phyloP scores from a whole-genome alignment of 305 asterid species.

The Fraxinus albicans region DNA sequence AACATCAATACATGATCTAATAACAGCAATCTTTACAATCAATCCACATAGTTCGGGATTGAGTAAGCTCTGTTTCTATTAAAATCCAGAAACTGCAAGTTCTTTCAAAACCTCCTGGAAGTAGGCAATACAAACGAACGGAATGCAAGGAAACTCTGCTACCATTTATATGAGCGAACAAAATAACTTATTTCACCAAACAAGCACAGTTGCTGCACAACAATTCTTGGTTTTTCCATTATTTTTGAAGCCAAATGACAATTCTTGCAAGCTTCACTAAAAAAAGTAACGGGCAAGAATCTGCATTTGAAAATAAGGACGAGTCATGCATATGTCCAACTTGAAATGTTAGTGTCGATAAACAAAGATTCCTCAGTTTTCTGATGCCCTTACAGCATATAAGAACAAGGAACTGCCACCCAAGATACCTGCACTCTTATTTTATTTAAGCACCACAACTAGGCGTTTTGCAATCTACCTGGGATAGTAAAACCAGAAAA shows the following conservation, averaged over 20 bases:
- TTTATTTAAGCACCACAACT: constrained; percentile 63
- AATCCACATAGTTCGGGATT: background rate
- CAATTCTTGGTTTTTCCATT: constrained; percentile 23
- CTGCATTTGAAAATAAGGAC: constrained; percentile 31
- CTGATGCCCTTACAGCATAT: constrained; percentile 52
- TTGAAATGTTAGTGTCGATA: background rate
- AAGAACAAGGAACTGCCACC: constrained; percentile 51
- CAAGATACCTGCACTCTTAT: constrained; percentile 55
- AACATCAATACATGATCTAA: background rate
- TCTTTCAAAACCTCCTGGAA: background rate
- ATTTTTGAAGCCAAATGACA: constrained; percentile 16
- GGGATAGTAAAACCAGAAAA: background rate
- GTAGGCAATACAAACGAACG: background rate
- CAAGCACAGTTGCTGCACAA: constrained; percentile 31
- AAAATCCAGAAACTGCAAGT: constrained; percentile 4
- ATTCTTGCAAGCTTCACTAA: constrained; percentile 35
- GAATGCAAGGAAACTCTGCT: background rate
- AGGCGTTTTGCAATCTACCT: background rate
- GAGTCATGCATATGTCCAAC: background rate
- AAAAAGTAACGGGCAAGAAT: constrained; percentile 24
- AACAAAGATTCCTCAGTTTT: background rate
- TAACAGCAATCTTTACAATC: background rate
- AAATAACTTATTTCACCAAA: constrained; percentile 21
- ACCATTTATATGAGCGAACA: background rate
- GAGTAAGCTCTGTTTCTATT: background rate